These are phyloP conservation scores for Tetradesmus obliquus DNA, from an alignment of 139 green algal species.

Conservation along the genomic window DNA sequence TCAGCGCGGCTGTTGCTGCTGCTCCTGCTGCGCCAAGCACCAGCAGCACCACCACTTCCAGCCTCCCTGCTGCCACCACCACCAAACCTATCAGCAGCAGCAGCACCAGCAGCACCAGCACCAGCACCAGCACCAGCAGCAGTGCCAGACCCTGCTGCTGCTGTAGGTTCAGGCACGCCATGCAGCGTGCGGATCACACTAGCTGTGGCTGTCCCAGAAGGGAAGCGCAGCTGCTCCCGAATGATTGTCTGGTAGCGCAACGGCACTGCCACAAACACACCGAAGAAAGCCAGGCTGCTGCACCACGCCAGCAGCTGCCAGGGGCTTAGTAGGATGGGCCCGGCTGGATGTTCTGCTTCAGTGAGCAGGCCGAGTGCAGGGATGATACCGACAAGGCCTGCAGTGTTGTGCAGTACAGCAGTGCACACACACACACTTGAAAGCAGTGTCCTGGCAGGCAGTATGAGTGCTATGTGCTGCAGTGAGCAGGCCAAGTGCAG, in stretches of 20 bases:
- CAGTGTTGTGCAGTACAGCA: constrained; percentile 46
- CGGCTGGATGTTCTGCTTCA: constrained; percentile 53
- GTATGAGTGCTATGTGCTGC: neutral
- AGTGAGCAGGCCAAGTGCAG: constrained; percentile 61
- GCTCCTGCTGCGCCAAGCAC: neutral
- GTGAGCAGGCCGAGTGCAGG: constrained; percentile 66
- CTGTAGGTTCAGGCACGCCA: constrained; percentile 22
- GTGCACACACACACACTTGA: constrained; percentile 66
- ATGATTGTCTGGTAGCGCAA: constrained; percentile 71
- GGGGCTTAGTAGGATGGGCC: constrained; percentile 48
- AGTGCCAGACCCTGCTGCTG: neutral
- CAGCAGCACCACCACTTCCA: neutral
- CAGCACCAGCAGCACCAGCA: neutral
- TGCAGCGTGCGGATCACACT: constrained; percentile 70
- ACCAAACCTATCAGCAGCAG: neutral
- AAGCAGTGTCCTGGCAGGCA: constrained; percentile 52
- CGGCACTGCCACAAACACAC: constrained; percentile 70
- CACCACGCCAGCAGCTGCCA: constrained; percentile 67
- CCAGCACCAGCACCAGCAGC: neutral
- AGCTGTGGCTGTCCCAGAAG: constrained; percentile 63
- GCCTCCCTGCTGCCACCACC: neutral
- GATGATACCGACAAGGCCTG: constrained; percentile 69
- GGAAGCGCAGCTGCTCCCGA: constrained; percentile 62
- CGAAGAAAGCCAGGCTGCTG: constrained; percentile 63
- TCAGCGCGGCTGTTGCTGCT: constrained; percentile 2